Evolutionary conservation across 768 basidiomycete genomes (phyloP).

Genomic region (Calocera cornea): DNA sequence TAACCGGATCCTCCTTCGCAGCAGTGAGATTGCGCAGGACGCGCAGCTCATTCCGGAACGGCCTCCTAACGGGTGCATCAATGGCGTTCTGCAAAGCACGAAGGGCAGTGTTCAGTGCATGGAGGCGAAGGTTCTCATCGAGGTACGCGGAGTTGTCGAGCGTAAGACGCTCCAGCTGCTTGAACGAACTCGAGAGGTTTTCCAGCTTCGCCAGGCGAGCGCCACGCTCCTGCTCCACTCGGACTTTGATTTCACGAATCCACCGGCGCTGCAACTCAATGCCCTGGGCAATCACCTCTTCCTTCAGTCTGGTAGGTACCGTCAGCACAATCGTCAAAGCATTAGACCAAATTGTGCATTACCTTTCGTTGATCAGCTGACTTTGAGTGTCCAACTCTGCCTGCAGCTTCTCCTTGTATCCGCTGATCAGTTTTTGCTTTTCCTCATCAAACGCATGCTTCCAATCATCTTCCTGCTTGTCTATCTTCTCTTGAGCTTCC

Average conservation of each 20-base stretch:
- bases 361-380: conserved; percentile 92
- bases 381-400: conserved; percentile 76
- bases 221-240: conserved; percentile 91
- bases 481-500: conserved; percentile 72
- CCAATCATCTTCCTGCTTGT: conserved; percentile 75
- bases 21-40: conserved; percentile 61
- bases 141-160: conserved; percentile 83
- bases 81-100: conserved; percentile 63
- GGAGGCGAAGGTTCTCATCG: conserved; percentile 84
- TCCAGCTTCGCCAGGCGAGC: conserved; percentile 90
- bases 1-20: conserved; percentile 56
- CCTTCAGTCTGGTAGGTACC: conserved; percentile 51
- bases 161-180: conserved; percentile 80
- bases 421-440: conserved; percentile 50
- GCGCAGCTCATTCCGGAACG: conserved; percentile 83
- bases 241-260: conserved; percentile 91
- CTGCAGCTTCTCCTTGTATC: conserved; percentile 77
- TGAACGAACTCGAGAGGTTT: conserved; percentile 77
- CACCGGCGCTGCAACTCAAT: conserved; percentile 94
- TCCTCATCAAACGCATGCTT: conserved; percentile 70
- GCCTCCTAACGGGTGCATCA: conserved; percentile 50
- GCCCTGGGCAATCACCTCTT: conserved; percentile 90
- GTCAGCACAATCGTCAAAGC: not conserved
- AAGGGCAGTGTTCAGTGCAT: conserved; percentile 84
- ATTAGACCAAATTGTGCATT: conserved; percentile 15